These are phyloP conservation scores for Neonectria sp. DNA, from an alignment of 2,329 filamentous ascomycete genomes.

Conservation along the genomic window DNA sequence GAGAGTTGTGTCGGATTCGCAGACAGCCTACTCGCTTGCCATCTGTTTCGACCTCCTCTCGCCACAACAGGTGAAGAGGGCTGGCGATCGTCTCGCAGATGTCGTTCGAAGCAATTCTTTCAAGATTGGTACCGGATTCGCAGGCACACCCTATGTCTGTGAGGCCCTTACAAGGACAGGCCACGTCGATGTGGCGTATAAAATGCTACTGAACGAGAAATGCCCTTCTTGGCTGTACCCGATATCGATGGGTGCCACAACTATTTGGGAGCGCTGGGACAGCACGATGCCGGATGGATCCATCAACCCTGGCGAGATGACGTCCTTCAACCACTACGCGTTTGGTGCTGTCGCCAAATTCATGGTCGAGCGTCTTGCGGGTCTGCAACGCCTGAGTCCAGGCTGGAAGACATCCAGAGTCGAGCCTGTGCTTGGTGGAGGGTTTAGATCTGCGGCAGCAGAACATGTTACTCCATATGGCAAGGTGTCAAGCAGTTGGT, in stretches of 20 bases:
- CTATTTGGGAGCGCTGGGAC: conserved; percentile 61
- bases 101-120: conserved; percentile 40
- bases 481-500: conserved; percentile 40
- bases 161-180: conserved; percentile 40
- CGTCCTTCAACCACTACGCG: conserved; percentile 60
- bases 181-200: conserved; percentile 48
- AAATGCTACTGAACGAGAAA: conserved; percentile 54
- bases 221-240: conserved; percentile 58
- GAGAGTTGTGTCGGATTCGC: conserved; percentile 39
- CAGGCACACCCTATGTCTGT: conserved; percentile 56
- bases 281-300: conserved; percentile 54
- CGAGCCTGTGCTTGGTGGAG: conserved; percentile 36
- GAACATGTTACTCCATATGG: conserved; percentile 44
- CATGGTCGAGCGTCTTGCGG: conserved; percentile 50
- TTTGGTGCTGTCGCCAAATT: conserved; percentile 57
- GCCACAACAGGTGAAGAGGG: conserved; percentile 11
- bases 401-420: conserved; percentile 46
- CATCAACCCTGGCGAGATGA: conserved; percentile 59
- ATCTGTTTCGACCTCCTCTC: conserved; percentile 43
- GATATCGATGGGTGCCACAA: conserved; percentile 57
- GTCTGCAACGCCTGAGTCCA: conserved; percentile 37
- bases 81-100: conserved; percentile 32
- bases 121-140: conserved; percentile 47
- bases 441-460: conserved; percentile 39
- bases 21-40: conserved; percentile 42